Evolutionary conservation across 2,329 filamentous ascomycete species (phyloP).

Genomic region (Epichloe aotearoae): DNA sequence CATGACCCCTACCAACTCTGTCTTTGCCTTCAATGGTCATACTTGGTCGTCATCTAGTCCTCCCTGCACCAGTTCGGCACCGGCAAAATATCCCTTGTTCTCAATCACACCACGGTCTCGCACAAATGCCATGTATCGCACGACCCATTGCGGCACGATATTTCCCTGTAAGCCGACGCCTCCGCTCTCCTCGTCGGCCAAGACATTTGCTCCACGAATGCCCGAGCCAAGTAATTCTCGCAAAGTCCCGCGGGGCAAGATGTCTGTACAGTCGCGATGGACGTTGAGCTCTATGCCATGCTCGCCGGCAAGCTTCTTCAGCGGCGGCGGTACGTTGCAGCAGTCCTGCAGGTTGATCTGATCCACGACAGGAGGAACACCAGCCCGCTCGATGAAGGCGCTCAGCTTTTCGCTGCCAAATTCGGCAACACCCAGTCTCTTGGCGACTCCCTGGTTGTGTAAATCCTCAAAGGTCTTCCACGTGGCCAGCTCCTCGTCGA

Average conservation of each 20-base stretch:
- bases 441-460: constrained; percentile 56
- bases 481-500: constrained; percentile 54
- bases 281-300: constrained; percentile 78
- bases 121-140: constrained; percentile 93
- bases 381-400: constrained; percentile 60
- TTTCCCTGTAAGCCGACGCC: constrained; percentile 56
- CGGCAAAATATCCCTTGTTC: constrained; percentile 95
- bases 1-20: neutral
- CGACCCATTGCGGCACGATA: constrained; percentile 81
- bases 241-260: constrained; percentile 74
- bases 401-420: constrained; percentile 75
- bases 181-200: constrained; percentile 45
- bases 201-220: constrained; percentile 58
- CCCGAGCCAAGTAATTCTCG: constrained; percentile 69
- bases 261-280: constrained; percentile 87
- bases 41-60: neutral
- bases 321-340: constrained; percentile 83
- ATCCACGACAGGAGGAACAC: constrained; percentile 66
- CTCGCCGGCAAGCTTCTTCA: constrained; percentile 72
- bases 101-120: constrained; percentile 90
- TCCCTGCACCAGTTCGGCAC: constrained; percentile 46
- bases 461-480: constrained; percentile 64
- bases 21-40: neutral
- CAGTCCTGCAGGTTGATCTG: constrained; percentile 96
- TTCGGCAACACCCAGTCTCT: constrained; percentile 73